These are phyloP conservation scores for Saccharomyces cerevisiae DNA, from an alignment of 805 yeast genomes.

Conservation along the genomic window DNA sequence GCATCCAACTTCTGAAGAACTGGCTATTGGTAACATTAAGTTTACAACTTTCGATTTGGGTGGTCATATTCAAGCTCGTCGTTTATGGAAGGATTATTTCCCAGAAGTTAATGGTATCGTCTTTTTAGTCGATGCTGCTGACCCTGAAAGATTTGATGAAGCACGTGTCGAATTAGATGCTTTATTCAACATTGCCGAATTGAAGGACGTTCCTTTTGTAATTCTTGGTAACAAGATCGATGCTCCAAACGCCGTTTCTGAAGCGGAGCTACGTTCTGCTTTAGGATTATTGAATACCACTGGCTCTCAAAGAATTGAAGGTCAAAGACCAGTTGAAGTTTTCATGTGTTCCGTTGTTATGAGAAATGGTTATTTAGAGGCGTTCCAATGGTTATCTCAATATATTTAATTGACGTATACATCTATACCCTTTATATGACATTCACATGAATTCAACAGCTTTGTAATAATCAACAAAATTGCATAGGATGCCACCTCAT, in stretches of 20 bases:
- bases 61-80: slow-evolving; percentile 97
- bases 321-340: slow-evolving; percentile 85
- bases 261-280: slow-evolving; percentile 85
- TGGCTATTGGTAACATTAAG: slow-evolving; percentile 91
- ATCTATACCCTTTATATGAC: neutral
- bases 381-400: slow-evolving; percentile 96
- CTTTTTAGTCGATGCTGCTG: slow-evolving; percentile 94
- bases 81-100: slow-evolving; percentile 98
- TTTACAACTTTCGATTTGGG: slow-evolving; percentile 98
- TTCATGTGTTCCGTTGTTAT: slow-evolving; percentile 96
- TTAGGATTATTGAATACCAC: slow-evolving; percentile 83
- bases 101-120: slow-evolving; percentile 99
- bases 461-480: neutral
- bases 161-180: slow-evolving; percentile 92
- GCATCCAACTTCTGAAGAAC: slow-evolving; percentile 97
- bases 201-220: slow-evolving; percentile 81
- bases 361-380: slow-evolving; percentile 98
- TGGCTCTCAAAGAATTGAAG: slow-evolving; percentile 68
- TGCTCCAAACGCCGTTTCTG: slow-evolving; percentile 87
- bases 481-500: neutral
- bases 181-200: slow-evolving; percentile 85
- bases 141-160: slow-evolving; percentile 89
- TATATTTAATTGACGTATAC: slow-evolving; percentile 50
- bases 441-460: neutral
- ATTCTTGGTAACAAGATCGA: slow-evolving; percentile 96